Base-by-base conservation (phyloP, 805 yeast genomes). In the Ogataea salicorniae region DNA sequence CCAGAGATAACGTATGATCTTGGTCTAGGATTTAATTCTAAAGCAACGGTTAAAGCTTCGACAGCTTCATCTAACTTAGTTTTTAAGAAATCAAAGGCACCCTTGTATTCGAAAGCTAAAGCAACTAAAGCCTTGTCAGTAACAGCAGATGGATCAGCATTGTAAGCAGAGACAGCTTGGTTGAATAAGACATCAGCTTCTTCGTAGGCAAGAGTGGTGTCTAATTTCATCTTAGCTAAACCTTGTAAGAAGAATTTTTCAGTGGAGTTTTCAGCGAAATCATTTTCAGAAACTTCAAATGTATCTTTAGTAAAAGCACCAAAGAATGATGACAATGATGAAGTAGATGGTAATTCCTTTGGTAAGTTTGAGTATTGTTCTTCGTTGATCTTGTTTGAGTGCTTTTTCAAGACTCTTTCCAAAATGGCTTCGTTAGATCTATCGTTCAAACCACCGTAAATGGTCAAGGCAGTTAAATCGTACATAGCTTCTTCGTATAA, bases 401-500 rank as follows among this genome's bases (percentile, higher is more conserved):
- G 89, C 61, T 83, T 80, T 65, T 80, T 81, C 74, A 92, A 78
- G 43, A 87, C 89, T 66, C 96, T 82, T 72, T 94, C 98, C 61
- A 94, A 79, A 52, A 87, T 78, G 54, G 79, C 76, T 69, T 90
- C 96, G 50, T 86, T 77, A 22, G 87, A 75, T 61, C 83, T 81
- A 64, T 87, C 87, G 39, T 55, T 54, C 70, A 87, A 83, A 39
- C 94, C 94, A 48, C 94, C 94, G 64, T 82, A 80, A 50, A 94
- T 79, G 43, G 96, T 83, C 58, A 91, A 78, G 2, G 95, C 90
- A 46, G 97, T 91, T 66, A 87, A 78, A 69, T 94, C 99, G 67
- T 84, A 82, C 80, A 89, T 83, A 40, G 99, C 91, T 49, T 91
- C 95, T 41, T 81, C 79, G 68, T 78, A 90, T 54, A 77, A 73